Base-by-base conservation (phyloP, 352 stramenopile species). In the Pythium scleroteichum region DNA sequence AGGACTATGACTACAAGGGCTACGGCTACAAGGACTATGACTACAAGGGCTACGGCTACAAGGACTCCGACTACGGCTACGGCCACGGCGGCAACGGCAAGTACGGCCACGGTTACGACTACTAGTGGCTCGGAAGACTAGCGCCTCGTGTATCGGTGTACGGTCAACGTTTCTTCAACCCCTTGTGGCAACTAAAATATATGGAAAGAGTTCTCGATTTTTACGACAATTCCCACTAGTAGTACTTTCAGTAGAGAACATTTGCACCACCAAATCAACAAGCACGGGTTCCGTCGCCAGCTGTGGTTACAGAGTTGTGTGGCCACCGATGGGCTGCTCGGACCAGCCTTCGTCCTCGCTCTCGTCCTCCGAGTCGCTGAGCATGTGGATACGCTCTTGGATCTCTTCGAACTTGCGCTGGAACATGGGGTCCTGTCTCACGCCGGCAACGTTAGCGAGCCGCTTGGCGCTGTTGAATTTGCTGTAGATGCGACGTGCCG, bases 341-440 rank as follows among this genome's bases (percentile, higher is more conserved):
- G 38, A 44, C 38, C 38, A 44, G 14, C 38, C 38, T 44, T 71
- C 69, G 45, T 77, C 77, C 48, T 56, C 68, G 23, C 50, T 64
- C 22, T 78, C 71, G 26, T 84, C 76, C 14, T 64, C 62, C 35
- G 62, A 69, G 41, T 76, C 74, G 20, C 78, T 88, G 44, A 85
- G 58, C 66, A 83, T 68, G 57, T 88, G 66, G 48, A 90, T 75
- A 45, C 71, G 76, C 40, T 79, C 69, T 53, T 90, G 79, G 44
- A 90, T 82, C 53, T 88, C 65, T 27, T 71, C 74, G 20, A 90
- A 81, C 17, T 69, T 82, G 26, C 73, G 78, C 61, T 84, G 76
- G 41, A 88, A 82, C 24, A 46, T 63, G 27, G 76, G 53, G 32
- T 84, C 76, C 44, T 69, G 29, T 32, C 42, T 29, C 13, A 66